phyloP scores from a whole-genome alignment of 768 basidiomycete species.

The Boletellus ananiceps region DNA sequence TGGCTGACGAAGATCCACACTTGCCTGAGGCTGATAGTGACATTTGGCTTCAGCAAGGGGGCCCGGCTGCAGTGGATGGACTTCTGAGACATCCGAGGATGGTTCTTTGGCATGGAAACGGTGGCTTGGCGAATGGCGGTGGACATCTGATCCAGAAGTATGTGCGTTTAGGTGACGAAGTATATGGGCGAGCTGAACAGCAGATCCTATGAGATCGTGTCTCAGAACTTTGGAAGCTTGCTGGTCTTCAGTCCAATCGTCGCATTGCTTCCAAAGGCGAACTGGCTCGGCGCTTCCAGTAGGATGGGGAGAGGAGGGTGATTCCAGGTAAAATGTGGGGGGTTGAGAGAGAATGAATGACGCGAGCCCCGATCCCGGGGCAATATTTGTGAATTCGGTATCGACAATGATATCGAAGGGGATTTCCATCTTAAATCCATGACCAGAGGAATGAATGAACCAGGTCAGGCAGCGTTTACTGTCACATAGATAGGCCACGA shows the following conservation, averaged over 20 bases:
- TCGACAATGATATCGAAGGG: conserved; percentile 61
- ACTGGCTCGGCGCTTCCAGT: conserved; percentile 26
- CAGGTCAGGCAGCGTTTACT: conserved; percentile 62
- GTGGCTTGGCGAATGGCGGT: conserved; percentile 36
- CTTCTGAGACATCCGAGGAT: conserved; percentile 33
- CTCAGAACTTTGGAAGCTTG: conserved; percentile 62
- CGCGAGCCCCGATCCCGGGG: conserved; percentile 54
- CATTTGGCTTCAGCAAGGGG: conserved; percentile 27
- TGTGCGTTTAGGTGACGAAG: conserved; percentile 42
- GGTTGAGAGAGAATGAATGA: conserved; percentile 62
- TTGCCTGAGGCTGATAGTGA: conserved; percentile 28
- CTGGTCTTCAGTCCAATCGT: conserved; percentile 73
- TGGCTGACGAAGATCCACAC: conserved; percentile 12
- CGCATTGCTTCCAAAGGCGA: conserved; percentile 58
- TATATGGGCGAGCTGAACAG: conserved; percentile 54
- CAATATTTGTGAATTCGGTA: conserved; percentile 50
- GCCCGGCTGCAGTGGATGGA: conserved; percentile 38
- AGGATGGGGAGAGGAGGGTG: conserved; percentile 28
- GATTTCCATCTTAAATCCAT: conserved; percentile 83
- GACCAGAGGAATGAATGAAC: conserved; percentile 71
- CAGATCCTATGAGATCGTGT: conserved; percentile 63
- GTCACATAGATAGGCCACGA: conserved; percentile 75
- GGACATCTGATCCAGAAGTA: conserved; percentile 31
- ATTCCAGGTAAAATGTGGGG: conserved; percentile 67
- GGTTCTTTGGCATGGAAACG: conserved; percentile 24